Conservation (phyloP, 2,329 filamentous ascomycete genomes). For the Penicillium sp. region DNA sequence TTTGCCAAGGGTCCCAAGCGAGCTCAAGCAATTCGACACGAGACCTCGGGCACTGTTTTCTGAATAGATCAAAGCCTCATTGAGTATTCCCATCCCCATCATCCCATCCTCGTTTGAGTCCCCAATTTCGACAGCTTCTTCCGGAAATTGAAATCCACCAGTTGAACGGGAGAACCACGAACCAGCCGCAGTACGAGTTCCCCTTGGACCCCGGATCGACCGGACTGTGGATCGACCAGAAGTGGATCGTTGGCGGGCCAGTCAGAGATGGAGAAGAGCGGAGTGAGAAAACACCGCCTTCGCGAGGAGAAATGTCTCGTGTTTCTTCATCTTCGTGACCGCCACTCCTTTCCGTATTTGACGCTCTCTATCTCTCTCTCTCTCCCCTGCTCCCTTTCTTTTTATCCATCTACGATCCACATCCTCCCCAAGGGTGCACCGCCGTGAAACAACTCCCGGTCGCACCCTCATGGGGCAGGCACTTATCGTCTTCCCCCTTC, state of each 20-base stretch:
- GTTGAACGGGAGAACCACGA: not conserved
- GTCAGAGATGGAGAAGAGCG: slow-evolving; percentile 3
- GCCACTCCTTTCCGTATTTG: slow-evolving; percentile 3
- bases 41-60: slow-evolving; percentile 1
- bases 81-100: not conserved
- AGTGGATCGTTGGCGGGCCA: slow-evolving; percentile 18
- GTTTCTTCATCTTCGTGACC: slow-evolving; percentile 3
- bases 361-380: not conserved
- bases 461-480: slow-evolving; percentile 21
- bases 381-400: not conserved
- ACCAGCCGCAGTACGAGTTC: not conserved
- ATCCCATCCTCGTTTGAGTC: not conserved
- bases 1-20: not conserved
- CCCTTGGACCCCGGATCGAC: slow-evolving; percentile 25
- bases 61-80: not conserved
- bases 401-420: not conserved
- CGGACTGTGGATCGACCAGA: slow-evolving; percentile 17
- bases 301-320: not conserved
- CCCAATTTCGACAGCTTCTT: not conserved
- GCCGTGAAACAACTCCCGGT: slow-evolving; percentile 12
- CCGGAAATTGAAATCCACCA: not conserved
- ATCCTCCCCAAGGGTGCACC: slow-evolving; percentile 6
- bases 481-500: slow-evolving; percentile 6
- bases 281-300: not conserved
- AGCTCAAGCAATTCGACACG: not conserved